Conservation (phyloP, 2,329 filamentous ascomycete genomes). For the Thielaviopsis ethacetica region DNA sequence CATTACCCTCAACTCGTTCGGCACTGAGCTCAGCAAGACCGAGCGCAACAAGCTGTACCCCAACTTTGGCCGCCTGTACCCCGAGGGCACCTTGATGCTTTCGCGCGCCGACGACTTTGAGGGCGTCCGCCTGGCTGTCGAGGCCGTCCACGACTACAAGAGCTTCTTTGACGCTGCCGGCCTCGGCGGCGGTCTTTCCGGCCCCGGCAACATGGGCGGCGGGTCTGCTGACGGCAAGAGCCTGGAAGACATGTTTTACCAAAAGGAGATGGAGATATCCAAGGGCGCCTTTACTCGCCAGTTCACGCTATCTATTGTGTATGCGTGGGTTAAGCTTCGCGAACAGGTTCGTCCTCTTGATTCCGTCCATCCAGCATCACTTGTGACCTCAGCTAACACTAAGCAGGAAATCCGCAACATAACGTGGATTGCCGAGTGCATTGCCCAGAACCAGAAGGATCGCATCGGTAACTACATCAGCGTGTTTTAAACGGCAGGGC, state of each 20-base stretch:
- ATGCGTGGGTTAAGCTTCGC: slow-evolving; percentile 92
- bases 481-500: slow-evolving; percentile 52
- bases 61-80: slow-evolving; percentile 76
- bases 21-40: slow-evolving; percentile 83
- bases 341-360: slow-evolving; percentile 60
- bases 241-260: slow-evolving; percentile 94
- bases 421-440: slow-evolving; percentile 98
- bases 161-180: slow-evolving; percentile 86
- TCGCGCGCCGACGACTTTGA: slow-evolving; percentile 90
- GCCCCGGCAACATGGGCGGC: slow-evolving; percentile 72
- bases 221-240: slow-evolving; percentile 71
- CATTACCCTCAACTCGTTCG: slow-evolving; percentile 97
- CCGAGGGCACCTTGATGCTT: slow-evolving; percentile 88
- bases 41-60: slow-evolving; percentile 96
- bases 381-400: slow-evolving; percentile 17
- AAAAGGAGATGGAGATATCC: slow-evolving; percentile 98
- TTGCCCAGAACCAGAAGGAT: slow-evolving; percentile 99
- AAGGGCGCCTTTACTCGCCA: slow-evolving; percentile 92
- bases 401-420: slow-evolving; percentile 93
- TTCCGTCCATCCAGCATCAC: neutral
- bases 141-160: slow-evolving; percentile 88
- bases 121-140: slow-evolving; percentile 82
- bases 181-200: slow-evolving; percentile 51
- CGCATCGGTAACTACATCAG: slow-evolving; percentile 98
- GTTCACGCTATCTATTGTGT: slow-evolving; percentile 88